Conservation (phyloP, 306 rosid genomes). For the Hippophae rhamnoides region DNA sequence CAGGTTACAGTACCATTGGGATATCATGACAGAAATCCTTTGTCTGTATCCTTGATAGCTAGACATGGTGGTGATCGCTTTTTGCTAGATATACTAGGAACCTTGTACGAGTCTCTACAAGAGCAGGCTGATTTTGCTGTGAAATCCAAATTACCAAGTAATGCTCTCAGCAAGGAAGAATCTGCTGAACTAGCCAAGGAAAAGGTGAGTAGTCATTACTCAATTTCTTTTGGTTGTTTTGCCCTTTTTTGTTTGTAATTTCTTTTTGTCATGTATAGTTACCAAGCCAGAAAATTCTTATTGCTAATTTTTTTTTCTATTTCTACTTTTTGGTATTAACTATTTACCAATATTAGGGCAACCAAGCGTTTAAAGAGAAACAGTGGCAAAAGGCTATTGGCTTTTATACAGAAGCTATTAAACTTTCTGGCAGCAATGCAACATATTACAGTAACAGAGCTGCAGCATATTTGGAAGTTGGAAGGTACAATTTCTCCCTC, state of each 20-base stretch:
- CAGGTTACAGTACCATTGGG: constrained; percentile 92
- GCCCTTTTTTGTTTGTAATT: neutral
- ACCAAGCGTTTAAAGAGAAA: constrained; percentile 83
- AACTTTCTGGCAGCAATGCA: constrained; percentile 61
- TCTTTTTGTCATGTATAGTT: neutral
- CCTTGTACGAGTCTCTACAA: constrained; percentile 54
- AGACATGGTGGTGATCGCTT: constrained; percentile 93
- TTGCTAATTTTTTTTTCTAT: neutral
- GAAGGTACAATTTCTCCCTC: constrained; percentile 42
- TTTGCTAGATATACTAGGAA: constrained; percentile 64
- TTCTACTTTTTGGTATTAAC: neutral
- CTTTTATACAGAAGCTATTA: constrained; percentile 84
- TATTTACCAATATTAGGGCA: constrained; percentile 47
- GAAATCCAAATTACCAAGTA: constrained; percentile 51
- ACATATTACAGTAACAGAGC: constrained; percentile 94
- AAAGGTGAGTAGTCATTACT: constrained; percentile 40
- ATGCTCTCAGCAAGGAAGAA: constrained; percentile 57
- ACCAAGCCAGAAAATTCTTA: constrained; percentile 6
- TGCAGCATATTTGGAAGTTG: constrained; percentile 73
- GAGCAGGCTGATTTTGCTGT: constrained; percentile 74
- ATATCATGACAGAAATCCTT: constrained; percentile 56
- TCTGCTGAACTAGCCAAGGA: constrained; percentile 90
- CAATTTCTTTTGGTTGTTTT: neutral
- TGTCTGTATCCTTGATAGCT: constrained; percentile 86
- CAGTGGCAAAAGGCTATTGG: constrained; percentile 90